Evolutionary conservation across 495 filamentous ascomycete species (phyloP).

Genomic region (Pyrenula massariospora): DNA sequence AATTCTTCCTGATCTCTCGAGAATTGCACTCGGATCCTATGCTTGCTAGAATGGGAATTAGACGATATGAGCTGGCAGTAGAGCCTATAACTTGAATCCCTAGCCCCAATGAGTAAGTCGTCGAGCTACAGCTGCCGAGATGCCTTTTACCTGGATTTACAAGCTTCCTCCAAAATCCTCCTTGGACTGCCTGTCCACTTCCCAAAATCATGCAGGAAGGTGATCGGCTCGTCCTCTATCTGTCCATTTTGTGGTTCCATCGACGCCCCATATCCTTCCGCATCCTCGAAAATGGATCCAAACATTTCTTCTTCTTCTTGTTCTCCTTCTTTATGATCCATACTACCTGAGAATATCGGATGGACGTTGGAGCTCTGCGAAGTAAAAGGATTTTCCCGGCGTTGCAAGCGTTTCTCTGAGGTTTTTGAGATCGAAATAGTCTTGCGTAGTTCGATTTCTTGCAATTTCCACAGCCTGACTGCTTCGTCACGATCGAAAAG

Average conservation of each 20-base stretch:
- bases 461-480: conserved; percentile 54
- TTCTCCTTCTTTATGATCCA: conserved; percentile 38
- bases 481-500: conserved; percentile 74
- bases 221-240: conserved; percentile 19
- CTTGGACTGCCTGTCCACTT: conserved; percentile 57
- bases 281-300: conserved; percentile 56
- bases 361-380: conserved; percentile 11
- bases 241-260: conserved; percentile 12
- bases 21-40: conserved; percentile 67
- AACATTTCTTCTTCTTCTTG: conserved; percentile 49
- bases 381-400: conserved; percentile 10
- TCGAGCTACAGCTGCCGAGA: no score
- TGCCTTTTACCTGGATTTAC: conserved; percentile 63
- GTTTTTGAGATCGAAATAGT: conserved; percentile 7
- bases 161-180: conserved; percentile 73
- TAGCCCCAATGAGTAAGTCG: no score
- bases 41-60: conserved; percentile 60
- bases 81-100: conserved; percentile 56
- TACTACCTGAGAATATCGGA: conserved; percentile 25
- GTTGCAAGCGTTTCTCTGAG: conserved; percentile 16
- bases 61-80: conserved; percentile 56
- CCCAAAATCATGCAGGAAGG: conserved; percentile 66
- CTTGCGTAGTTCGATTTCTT: background rate
- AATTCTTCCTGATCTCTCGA: conserved; percentile 59
- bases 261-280: conserved; percentile 13